Evolutionary conservation across 2,329 filamentous ascomycete genomes (phyloP).

Genomic region (Botrytis fabae): DNA sequence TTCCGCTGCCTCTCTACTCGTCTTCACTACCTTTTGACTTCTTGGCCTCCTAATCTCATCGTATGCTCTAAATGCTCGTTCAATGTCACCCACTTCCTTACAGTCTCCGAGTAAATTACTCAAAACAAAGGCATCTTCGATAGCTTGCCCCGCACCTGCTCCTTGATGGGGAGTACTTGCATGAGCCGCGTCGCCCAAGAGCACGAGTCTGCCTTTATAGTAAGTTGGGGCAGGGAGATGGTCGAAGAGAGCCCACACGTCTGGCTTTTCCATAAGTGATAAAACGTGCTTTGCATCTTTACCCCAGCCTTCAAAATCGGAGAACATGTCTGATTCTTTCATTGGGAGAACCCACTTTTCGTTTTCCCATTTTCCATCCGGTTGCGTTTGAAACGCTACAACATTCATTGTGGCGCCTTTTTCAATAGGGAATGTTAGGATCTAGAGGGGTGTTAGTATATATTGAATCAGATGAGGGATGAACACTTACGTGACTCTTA

Average conservation of each 20-base stretch:
- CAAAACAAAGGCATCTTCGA: constrained; percentile 54
- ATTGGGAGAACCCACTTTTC: constrained; percentile 45
- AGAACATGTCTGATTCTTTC: constrained; percentile 43
- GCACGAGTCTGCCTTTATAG: constrained; percentile 45
- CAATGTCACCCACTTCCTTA: constrained; percentile 40
- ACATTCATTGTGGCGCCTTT: constrained; percentile 58
- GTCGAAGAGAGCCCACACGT: constrained; percentile 56
- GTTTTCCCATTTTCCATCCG: constrained; percentile 42
- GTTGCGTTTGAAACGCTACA: constrained; percentile 37
- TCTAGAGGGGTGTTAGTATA: background rate
- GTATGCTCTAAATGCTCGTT: constrained; percentile 52
- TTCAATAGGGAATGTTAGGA: constrained; percentile 44
- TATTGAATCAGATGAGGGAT: constrained; percentile 51
- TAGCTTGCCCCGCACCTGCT: constrained; percentile 55
- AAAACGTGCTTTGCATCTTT: constrained; percentile 42
- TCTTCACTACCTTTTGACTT: constrained; percentile 38
- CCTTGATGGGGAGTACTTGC: constrained; percentile 56
- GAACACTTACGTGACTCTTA: constrained; percentile 54
- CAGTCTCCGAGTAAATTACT: constrained; percentile 50
- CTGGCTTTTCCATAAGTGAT: constrained; percentile 44
- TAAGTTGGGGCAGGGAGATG: constrained; percentile 49
- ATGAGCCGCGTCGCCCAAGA: constrained; percentile 59
- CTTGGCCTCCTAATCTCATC: constrained; percentile 49
- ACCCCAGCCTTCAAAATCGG: constrained; percentile 45
- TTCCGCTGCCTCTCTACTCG: constrained; percentile 34